A percentile compares a stretch with the other conserved stretches of the same genome.
Evolutionary conservation across 768 basidiomycete genomes (phyloP).

Genomic region (Macrolepiota dolichaula): DNA sequence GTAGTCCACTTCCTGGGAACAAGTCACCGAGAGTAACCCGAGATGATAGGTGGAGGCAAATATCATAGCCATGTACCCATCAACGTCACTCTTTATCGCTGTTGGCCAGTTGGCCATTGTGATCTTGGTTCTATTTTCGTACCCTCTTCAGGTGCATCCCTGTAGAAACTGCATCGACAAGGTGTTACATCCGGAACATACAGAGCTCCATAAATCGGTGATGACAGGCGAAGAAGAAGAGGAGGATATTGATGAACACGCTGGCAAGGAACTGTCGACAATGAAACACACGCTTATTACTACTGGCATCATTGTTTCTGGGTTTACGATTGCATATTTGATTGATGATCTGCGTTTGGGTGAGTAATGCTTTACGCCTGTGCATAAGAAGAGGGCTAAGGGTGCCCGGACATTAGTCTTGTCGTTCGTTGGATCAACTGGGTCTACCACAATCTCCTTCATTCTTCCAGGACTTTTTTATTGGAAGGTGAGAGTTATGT

Average conservation of each 20-base stretch:
- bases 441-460: slow-evolving; percentile 95
- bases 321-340: slow-evolving; percentile 75
- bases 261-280: slow-evolving; percentile 56
- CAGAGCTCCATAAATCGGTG: slow-evolving; percentile 24
- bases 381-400: slow-evolving; percentile 3
- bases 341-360: slow-evolving; percentile 78
- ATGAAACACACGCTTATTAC: slow-evolving; percentile 73
- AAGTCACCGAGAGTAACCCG: background rate
- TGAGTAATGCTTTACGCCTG: slow-evolving; percentile 27
- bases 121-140: slow-evolving; percentile 85
- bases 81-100: slow-evolving; percentile 89
- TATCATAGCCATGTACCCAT: slow-evolving; percentile 92
- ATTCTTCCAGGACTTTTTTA: slow-evolving; percentile 92
- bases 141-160: slow-evolving; percentile 93
- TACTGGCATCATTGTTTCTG: slow-evolving; percentile 53
- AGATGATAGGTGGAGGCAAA: slow-evolving; percentile 73
- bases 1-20: slow-evolving; percentile 15
- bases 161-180: slow-evolving; percentile 92
- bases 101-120: slow-evolving; percentile 92
- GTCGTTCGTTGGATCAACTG: slow-evolving; percentile 95
- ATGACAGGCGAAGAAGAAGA: slow-evolving; percentile 38
- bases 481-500: slow-evolving; percentile 66
- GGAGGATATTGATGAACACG: slow-evolving; percentile 52
- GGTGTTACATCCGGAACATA: slow-evolving; percentile 56
- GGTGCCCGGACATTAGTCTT: slow-evolving; percentile 52